Base-by-base conservation (phyloP, 768 basidiomycete species). In the Russula vinacea region DNA sequence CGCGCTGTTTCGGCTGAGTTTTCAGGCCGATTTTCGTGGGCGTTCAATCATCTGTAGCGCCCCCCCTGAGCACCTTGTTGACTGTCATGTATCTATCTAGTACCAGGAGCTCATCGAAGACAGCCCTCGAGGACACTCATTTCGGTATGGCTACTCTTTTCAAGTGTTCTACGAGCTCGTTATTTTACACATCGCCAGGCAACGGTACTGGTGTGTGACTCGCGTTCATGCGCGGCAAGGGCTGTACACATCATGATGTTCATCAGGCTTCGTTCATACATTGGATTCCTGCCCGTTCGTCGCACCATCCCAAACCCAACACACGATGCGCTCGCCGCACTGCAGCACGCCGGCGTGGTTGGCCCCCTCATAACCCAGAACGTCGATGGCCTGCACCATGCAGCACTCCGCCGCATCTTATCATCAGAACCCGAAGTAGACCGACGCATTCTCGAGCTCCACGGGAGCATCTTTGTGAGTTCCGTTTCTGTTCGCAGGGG, bases 381-480 rank as follows among this genome's bases (percentile, higher is more conserved):
- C 68, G 95, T 98, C n/a, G 96, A 98, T 71, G 94, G 94, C 2
- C 83, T 98, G 7, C 95, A 98, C 71, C 86, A 86, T 57, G 92
- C 91, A 75, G 90, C 92, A 9, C 75, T 90, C 22, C 62, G 74
- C 40, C 75, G 76, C 71, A 79, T 81, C 64, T 77, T 74, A 76
- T 75, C 71, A 76, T 75, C 71, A 65, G 75, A 73, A 58, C 71
- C 71, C n/a, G 71, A 68, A 24, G 71, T 76, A 73, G 55, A 75
- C 67, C 58, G 73, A 68, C 73, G 75, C 29, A 85, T 94, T 50
- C 77, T 97, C 26, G 92, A 96, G 72, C 81, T 98, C 9, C 94
- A 98, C 73, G 94, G 94, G 22, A 92, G 88, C 19, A 74, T 98
- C 13, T 90, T 92, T 74, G 92, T 92, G 67, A 58, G 79, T 74